Percentiles rank a stretch among this genome's conserved stretches.
Conservation (phyloP, 2,329 filamentous ascomycete species). For the Aureobasidium uvarum region DNA sequence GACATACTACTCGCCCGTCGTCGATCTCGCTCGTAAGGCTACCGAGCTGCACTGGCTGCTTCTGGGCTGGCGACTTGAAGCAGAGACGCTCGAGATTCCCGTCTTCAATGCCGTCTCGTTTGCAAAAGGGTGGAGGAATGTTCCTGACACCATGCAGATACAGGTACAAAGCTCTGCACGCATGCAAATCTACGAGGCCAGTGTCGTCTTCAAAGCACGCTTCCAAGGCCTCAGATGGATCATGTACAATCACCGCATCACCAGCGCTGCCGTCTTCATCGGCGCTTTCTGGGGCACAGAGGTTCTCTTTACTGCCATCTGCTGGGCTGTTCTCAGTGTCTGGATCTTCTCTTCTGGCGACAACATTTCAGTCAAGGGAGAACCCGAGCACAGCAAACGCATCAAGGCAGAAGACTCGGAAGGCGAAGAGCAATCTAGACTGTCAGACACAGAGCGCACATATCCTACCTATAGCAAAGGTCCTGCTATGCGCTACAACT, state of each 20-base stretch:
- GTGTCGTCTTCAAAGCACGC: constrained; percentile 68
- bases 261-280: constrained; percentile 67
- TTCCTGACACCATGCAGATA: constrained; percentile 56
- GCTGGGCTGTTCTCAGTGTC: constrained; percentile 60
- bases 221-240: constrained; percentile 74
- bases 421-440: constrained; percentile 29
- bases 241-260: constrained; percentile 79
- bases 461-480: constrained; percentile 51
- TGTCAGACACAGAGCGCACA: constrained; percentile 50
- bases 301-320: constrained; percentile 62
- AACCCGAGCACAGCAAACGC: constrained; percentile 22
- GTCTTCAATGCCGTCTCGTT: constrained; percentile 77
- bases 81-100: constrained; percentile 60
- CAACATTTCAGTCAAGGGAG: constrained; percentile 29
- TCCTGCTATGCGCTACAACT: constrained; percentile 40
- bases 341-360: constrained; percentile 36
- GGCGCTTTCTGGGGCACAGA: constrained; percentile 74
- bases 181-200: constrained; percentile 73
- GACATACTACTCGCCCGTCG: constrained; percentile 71
- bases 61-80: constrained; percentile 63
- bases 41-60: constrained; percentile 68
- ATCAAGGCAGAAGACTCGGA: constrained; percentile 35
- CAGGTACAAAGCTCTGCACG: constrained; percentile 67
- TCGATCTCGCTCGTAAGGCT: constrained; percentile 61
- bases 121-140: constrained; percentile 50